A percentile compares a stretch with the other conserved stretches of the same genome.
Evolutionary conservation across 108 stramenopile genomes (phyloP).

Genomic region (Fragilaria radians): DNA sequence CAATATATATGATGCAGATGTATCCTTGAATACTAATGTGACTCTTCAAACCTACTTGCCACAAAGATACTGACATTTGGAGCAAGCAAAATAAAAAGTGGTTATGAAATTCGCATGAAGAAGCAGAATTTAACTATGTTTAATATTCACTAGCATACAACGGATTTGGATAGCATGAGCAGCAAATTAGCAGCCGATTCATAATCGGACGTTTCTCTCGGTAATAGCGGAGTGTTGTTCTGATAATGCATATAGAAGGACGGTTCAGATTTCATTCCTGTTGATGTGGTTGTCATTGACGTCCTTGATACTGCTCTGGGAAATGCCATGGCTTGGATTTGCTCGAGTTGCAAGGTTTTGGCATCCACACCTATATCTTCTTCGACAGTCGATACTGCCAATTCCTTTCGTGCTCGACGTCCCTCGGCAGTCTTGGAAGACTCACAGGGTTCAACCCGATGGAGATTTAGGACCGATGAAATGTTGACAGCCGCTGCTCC

Average conservation of each 20-base stretch:
- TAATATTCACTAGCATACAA: not conserved
- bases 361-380: slow-evolving; percentile 57
- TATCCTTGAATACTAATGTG: too few species aligned
- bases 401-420: slow-evolving; percentile 64
- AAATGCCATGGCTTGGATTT: slow-evolving; percentile 41
- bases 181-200: slow-evolving; percentile 20
- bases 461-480: slow-evolving; percentile 59
- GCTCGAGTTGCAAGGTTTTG: slow-evolving; percentile 39
- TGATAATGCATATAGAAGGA: not conserved
- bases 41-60: too few species aligned
- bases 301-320: too few species aligned
- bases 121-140: too few species aligned
- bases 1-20: too few species aligned
- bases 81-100: too few species aligned
- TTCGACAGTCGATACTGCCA: slow-evolving; percentile 62
- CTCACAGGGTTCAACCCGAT: slow-evolving; percentile 72
- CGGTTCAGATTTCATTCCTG: too few species aligned
- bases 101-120: too few species aligned
- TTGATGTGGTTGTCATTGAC: too few species aligned
- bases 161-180: slow-evolving; percentile 14
- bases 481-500: slow-evolving; percentile 49
- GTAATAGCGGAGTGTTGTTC: not conserved
- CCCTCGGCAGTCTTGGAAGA: slow-evolving; percentile 71
- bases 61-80: too few species aligned
- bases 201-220: slow-evolving; percentile 1